Conservation (phyloP, 768 basidiomycete species). For the Mycena amicta region DNA sequence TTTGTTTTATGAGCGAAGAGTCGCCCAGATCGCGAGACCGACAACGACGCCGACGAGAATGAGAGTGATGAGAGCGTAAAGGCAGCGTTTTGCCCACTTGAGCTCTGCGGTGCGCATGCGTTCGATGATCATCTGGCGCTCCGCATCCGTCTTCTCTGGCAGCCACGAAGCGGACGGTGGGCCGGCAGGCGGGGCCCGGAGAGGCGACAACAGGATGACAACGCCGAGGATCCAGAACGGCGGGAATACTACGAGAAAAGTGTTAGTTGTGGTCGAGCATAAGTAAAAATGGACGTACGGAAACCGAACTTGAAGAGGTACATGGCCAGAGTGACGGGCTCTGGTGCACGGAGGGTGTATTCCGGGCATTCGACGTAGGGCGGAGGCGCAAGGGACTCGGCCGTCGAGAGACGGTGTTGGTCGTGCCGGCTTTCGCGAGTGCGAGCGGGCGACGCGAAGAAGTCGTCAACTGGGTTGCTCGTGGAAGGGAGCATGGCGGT, state of each 20-base stretch:
- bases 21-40: constrained; percentile 37
- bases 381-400: constrained; percentile 33
- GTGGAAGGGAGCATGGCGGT: constrained; percentile 6
- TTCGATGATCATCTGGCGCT: constrained; percentile 47
- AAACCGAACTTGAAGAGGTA: constrained; percentile 68
- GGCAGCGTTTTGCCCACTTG: constrained; percentile 61
- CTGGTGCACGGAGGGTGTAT: constrained; percentile 38
- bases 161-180: constrained; percentile 48
- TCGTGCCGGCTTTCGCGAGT: constrained; percentile 48
- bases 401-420: constrained; percentile 31
- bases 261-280: constrained; percentile 5
- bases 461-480: constrained; percentile 32
- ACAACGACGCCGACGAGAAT: constrained; percentile 36
- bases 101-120: constrained; percentile 50
- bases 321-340: constrained; percentile 58
- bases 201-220: constrained; percentile 55
- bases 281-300: constrained; percentile 39
- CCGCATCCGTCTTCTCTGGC: constrained; percentile 55
- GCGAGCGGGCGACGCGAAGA: constrained; percentile 43
- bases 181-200: constrained; percentile 43
- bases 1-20: constrained; percentile 25
- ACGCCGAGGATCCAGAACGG: constrained; percentile 64
- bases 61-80: constrained; percentile 54
- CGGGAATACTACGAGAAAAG: constrained; percentile 50
- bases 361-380: constrained; percentile 47